Evolutionary conservation across 1,139 yeast genomes (phyloP).

Genomic region (Lodderomyces jiufengensis): DNA sequence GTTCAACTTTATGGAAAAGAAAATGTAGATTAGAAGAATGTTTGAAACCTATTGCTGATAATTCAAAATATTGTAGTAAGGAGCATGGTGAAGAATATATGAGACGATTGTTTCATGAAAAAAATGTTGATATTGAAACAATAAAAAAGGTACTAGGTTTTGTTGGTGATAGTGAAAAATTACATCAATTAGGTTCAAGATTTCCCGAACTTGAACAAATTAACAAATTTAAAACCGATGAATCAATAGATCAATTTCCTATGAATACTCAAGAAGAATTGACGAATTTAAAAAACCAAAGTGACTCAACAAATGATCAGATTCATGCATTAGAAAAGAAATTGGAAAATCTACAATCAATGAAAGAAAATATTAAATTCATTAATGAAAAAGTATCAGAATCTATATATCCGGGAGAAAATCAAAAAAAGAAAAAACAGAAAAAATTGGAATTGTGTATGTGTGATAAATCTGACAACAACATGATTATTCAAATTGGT

Average conservation of each 20-base stretch:
- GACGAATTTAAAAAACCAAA: constrained; percentile 19
- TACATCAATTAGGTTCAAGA: constrained; percentile 23
- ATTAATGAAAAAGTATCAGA: constrained; percentile 33
- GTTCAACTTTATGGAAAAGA: constrained; percentile 62
- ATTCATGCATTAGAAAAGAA: constrained; percentile 19
- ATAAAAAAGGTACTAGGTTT: constrained; percentile 18
- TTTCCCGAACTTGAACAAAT: constrained; percentile 43
- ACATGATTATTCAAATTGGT: constrained; percentile 11
- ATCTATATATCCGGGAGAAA: constrained; percentile 14
- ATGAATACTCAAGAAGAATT: constrained; percentile 23
- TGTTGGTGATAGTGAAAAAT: constrained; percentile 12
- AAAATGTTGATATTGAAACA: constrained; percentile 15
- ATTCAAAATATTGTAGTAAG: constrained; percentile 70
- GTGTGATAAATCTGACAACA: constrained; percentile 22
- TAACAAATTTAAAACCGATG: constrained; percentile 23
- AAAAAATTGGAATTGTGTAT: constrained; percentile 33
- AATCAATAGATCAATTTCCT: constrained; percentile 33
- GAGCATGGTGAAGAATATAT: constrained; percentile 69
- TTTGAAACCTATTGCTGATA: constrained; percentile 48
- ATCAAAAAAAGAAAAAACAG: constrained; percentile 20
- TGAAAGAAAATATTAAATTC: constrained; percentile 35
- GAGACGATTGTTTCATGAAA: constrained; percentile 22
- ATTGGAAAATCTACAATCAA: constrained; percentile 21
- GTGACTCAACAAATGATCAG: constrained; percentile 18
- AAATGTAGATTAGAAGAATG: constrained; percentile 69